Base-by-base conservation (phyloP, 2,329 filamentous ascomycete genomes). In the Talaromyces verruculosus region DNA sequence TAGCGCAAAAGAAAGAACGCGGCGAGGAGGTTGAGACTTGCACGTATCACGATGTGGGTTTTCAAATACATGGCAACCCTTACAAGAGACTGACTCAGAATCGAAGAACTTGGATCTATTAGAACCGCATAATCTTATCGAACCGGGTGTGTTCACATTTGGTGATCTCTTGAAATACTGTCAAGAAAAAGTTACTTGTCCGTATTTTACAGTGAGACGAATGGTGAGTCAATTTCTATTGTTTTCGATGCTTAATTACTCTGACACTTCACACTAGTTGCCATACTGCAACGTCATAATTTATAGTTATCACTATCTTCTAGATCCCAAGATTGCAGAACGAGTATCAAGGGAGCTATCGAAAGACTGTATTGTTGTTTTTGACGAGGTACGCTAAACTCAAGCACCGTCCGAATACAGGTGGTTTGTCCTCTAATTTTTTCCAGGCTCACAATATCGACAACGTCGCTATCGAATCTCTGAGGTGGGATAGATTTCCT, bases 201-300 rank as follows among this genome's bases (percentile, higher is more conserved):
- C 95, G 0, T 99, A 99, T 77, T 99, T 99, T 73, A 97, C 94
- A 15, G 91, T 92, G 15, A 86, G 95, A 66, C 88, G 95, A 69
- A 99, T 99, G 95, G 91, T 92, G 79, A 41, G 57, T 39, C 43
- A 43, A 7, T 41, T 41, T 6, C 39, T 41, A 0, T n/a, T 17
- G 17, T 41, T 17, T 2, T n/a, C 39, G 10, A 8, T 2, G 6
- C 15, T 8, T 41, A 2, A 41, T n/a, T 22, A 10, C 43, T 43
- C 45, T 63, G 28, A 57, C 57, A 66, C 53, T 72, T 77, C n/a
- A 37, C 35, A 53, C 15, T 69, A 93, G 90, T 98, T 99, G 94
- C 90, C 95, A 73, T 98, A 93, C 75, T 99, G 95, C 85, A 98
- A 99, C 76, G 93, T 99, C 75, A 97, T 99, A 74, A 99, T 99